Base-by-base conservation (phyloP, 1,139 yeast species). In the Diutina mesorugosa region DNA sequence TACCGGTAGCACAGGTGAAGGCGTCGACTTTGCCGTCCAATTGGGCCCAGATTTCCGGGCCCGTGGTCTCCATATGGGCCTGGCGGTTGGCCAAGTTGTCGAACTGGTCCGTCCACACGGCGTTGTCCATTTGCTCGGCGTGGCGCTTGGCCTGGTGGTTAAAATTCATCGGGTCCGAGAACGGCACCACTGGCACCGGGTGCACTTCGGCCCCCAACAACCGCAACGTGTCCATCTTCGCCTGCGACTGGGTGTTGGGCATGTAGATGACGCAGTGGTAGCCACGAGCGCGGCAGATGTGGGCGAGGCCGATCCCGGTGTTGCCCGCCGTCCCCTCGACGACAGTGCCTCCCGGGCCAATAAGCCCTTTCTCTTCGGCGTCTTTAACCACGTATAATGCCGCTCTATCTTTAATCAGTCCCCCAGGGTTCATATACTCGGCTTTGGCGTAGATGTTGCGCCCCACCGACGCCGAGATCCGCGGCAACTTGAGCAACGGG, bases 381-480 rank as follows among this genome's bases (percentile, higher is more conserved):
- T 87, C 91, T 64, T 85, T 78, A 58, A 90, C 75, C 58, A 90
- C 78, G 65, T 75, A 89, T 55, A 87, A 73, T 0, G 97, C 97
- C 7, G 97, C 97, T 59, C 97, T 78, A 68, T 90, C 97, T 67
- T 90, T 90, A 59, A 90, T 90, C 6, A 95, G 86, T 0, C 97
- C 97, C 55, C 97, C 97, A 1, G 97, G 97, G 70, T 90, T 90
- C 86, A 87, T 87, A 72, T 84, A 87, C 71, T 90, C 97, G 14
- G 95, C 95, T 68, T 90, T 90, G 56, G 89, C 97, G 66, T 82
- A 89, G 62, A 90, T 83, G 64, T 90, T 87, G 63, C 96, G 74
- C 10, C 90, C 90, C 21, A 84, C 70, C 61, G 79, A 78, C 45
- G 75, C 72, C 18, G 90, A 83, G 54, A 89, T 74, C 54, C 72